These are phyloP conservation scores for Verticillium nubilum DNA, from an alignment of 2,329 filamentous ascomycete genomes.

Conservation along the genomic window DNA sequence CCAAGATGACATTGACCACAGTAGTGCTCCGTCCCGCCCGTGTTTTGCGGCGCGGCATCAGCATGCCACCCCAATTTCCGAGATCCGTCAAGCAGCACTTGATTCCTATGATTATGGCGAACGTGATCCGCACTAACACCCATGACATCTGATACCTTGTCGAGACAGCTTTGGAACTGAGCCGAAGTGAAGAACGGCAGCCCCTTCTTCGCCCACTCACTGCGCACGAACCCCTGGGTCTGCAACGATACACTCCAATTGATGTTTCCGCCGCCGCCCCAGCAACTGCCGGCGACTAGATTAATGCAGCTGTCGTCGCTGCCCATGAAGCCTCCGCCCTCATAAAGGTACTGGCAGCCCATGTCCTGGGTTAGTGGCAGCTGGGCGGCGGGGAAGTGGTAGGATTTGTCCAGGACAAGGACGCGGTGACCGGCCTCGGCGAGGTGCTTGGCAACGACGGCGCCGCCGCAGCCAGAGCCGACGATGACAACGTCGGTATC, in stretches of 20 bases:
- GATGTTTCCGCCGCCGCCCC: slow-evolving; percentile 81
- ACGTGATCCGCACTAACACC: slow-evolving; percentile 63
- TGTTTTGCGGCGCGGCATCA: slow-evolving; percentile 72
- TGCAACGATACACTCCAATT: slow-evolving; percentile 71
- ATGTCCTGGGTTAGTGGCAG: slow-evolving; percentile 67
- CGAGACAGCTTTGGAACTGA: slow-evolving; percentile 72
- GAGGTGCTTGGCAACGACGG: slow-evolving; percentile 73
- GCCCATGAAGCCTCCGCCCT: slow-evolving; percentile 55
- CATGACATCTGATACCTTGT: slow-evolving; percentile 74
- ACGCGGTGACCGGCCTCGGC: slow-evolving; percentile 71
- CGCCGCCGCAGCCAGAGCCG: slow-evolving; percentile 82
- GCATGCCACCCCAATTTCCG: slow-evolving; percentile 67
- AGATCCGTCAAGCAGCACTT: slow-evolving; percentile 67
- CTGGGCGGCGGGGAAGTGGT: slow-evolving; percentile 66
- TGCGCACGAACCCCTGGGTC: slow-evolving; percentile 69
- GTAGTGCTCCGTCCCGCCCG: slow-evolving; percentile 65
- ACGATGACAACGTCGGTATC: slow-evolving; percentile 81
- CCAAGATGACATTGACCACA: slow-evolving; percentile 62
- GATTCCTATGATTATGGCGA: slow-evolving; percentile 68
- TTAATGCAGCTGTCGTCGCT: slow-evolving; percentile 53
- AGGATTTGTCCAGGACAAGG: slow-evolving; percentile 76
- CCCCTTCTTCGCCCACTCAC: slow-evolving; percentile 70
- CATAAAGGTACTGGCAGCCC: slow-evolving; percentile 60
- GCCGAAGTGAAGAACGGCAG: slow-evolving; percentile 68
- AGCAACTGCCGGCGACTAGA: slow-evolving; percentile 64